Percentiles rank a stretch among this genome's conserved stretches.
These are phyloP conservation scores for Colletotrichum tanaceti DNA, from an alignment of 2,329 filamentous ascomycete species.

Conservation along the genomic window DNA sequence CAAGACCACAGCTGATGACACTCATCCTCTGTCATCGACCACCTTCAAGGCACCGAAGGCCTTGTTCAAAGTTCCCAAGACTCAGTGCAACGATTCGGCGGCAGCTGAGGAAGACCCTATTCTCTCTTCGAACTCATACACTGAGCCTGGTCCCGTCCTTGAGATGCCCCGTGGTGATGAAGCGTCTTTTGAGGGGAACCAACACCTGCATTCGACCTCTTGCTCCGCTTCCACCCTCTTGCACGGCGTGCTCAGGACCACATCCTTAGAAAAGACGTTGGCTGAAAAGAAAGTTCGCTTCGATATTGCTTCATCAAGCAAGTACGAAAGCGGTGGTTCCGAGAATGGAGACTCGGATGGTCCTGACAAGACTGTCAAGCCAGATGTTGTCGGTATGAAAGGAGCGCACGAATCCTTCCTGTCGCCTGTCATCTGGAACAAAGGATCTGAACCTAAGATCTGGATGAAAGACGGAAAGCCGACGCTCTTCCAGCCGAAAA, in stretches of 20 bases:
- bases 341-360: constrained; percentile 16
- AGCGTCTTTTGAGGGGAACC: neutral
- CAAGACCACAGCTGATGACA: neutral
- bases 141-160: neutral
- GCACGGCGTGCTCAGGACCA: constrained; percentile 11
- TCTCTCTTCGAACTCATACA: neutral
- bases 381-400: constrained; percentile 1
- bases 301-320: neutral
- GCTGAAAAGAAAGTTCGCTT: constrained; percentile 37
- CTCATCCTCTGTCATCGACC: neutral
- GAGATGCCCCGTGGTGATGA: neutral
- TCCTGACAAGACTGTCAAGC: constrained; percentile 16
- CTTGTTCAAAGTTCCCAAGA: neutral
- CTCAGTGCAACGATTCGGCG: neutral
- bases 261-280: constrained; percentile 1
- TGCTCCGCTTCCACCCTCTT: neutral
- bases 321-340: neutral
- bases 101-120: neutral
- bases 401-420: neutral
- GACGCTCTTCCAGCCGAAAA: constrained; percentile 30
- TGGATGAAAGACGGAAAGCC: constrained; percentile 34
- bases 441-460: constrained; percentile 33
- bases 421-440: constrained; percentile 30
- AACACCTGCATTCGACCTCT: neutral
- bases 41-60: neutral